Conservation (phyloP, 1,284 basidiomycete species). For the Fomitopsis schrenkii region DNA sequence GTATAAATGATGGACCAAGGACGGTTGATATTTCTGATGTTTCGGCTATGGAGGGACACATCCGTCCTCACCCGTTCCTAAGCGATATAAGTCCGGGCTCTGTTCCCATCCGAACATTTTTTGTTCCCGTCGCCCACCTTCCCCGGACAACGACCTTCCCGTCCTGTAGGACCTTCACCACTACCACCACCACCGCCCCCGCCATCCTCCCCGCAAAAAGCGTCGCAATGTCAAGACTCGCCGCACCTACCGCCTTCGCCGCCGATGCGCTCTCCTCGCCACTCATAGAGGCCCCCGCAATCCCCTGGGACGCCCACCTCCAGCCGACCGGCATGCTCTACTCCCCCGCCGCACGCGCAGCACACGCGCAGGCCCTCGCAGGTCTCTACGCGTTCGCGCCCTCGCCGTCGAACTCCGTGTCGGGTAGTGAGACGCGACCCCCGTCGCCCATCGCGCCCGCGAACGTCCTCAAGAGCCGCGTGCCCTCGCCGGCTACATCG, state of each 20-base stretch:
- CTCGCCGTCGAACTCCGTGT: conserved; percentile 48
- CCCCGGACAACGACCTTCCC: conserved; percentile 10
- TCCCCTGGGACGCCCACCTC: conserved; percentile 41
- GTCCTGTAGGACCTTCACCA: conserved; percentile 7
- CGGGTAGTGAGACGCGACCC: conserved; percentile 29
- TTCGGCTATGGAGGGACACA: conserved; percentile 9
- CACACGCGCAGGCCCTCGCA: conserved; percentile 26
- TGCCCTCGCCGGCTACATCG: conserved; percentile 40
- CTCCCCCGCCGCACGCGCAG: conserved; percentile 36
- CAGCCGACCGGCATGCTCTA: conserved; percentile 25
- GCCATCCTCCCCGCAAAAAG: conserved; percentile 9
- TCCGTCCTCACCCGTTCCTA: conserved; percentile 1
- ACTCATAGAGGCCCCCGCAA: conserved; percentile 32
- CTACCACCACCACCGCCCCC: conserved; percentile 6
- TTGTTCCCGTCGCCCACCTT: conserved; percentile 15
- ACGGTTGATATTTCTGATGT: conserved; percentile 1
- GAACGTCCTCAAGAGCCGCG: conserved; percentile 47
- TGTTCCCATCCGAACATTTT: conserved; percentile 13
- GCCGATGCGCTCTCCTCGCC: conserved; percentile 55
- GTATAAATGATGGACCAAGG: conserved; percentile 1
- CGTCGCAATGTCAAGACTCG: conserved; percentile 31
- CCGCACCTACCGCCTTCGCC: conserved; percentile 54
- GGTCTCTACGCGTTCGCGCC: conserved; percentile 40
- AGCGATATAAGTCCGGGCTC: conserved; percentile 26
- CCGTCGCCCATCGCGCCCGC: conserved; percentile 44